Conservation (phyloP, 192 early-diverging fungal species). For the Paraglomus brasilianum region DNA sequence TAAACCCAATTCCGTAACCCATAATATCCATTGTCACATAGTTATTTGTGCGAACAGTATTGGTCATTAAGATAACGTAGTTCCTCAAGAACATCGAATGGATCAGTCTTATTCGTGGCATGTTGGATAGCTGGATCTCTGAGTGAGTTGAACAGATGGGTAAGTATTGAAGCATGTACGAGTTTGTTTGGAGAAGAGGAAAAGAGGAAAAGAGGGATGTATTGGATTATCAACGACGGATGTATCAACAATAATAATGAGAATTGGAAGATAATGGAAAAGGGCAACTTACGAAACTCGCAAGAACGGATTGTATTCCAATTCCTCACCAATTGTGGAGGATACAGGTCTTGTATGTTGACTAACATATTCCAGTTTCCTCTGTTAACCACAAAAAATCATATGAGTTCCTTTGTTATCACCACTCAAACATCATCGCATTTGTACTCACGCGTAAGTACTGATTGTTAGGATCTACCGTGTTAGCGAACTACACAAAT, state of each 20-base stretch:
- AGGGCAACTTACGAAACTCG: slow-evolving; percentile 54
- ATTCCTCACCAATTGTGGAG: slow-evolving; percentile 84
- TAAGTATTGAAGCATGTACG: background rate
- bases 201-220: background rate
- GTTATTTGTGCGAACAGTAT: background rate
- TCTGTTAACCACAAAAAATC: slow-evolving; percentile 36
- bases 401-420: no score
- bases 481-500: slow-evolving; percentile 64
- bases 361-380: slow-evolving; percentile 59
- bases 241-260: background rate
- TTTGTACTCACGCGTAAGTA: slow-evolving; percentile 36
- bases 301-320: slow-evolving; percentile 87
- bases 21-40: no score
- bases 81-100: slow-evolving; percentile 71
- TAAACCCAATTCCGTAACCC: no score
- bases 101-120: slow-evolving; percentile 55
- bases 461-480: slow-evolving; percentile 75
- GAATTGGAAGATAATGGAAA: background rate
- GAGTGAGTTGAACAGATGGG: no score
- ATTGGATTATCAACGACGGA: background rate
- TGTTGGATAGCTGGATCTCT: slow-evolving; percentile 58
- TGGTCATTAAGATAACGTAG: slow-evolving; percentile 69
- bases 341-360: slow-evolving; percentile 61
- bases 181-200: background rate
- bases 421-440: no score